These are phyloP conservation scores for Penicillium nucicola DNA, from an alignment of 495 filamentous ascomycete genomes.

Conservation along the genomic window DNA sequence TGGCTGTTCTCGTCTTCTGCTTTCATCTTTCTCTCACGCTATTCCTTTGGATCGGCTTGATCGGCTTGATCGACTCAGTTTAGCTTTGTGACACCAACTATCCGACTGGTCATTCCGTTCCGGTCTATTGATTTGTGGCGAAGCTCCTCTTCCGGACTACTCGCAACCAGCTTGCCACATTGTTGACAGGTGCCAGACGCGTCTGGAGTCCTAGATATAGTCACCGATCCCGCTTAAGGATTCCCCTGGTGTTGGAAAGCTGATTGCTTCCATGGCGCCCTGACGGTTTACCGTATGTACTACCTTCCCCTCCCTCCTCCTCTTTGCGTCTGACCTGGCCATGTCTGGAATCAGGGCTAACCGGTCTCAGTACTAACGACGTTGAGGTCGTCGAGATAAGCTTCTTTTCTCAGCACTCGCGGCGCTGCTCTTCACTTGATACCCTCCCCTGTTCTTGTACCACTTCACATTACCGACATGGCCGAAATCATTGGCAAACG, in stretches of 20 bases:
- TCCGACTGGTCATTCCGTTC: conserved; percentile 14
- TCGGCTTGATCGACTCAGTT: conserved; percentile 12
- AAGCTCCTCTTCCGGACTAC: conserved; percentile 19
- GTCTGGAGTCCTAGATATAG: conserved; percentile 4
- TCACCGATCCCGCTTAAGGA: conserved; percentile 5
- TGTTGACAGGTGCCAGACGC: conserved; percentile 20
- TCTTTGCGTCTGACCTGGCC: conserved; percentile 3
- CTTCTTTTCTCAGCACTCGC: conserved; percentile 14
- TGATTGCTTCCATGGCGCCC: conserved; percentile 36
- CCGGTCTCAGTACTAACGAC: conserved; percentile 28
- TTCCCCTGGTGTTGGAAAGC: conserved; percentile 5
- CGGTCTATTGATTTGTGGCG: not conserved
- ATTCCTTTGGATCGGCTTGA: not conserved
- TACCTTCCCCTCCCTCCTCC: conserved; percentile 26
- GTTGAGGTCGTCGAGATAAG: conserved; percentile 30
- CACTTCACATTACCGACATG: conserved; percentile 27
- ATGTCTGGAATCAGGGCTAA: conserved; percentile 14
- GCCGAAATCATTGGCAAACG: conserved; percentile 36
- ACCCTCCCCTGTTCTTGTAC: conserved; percentile 4
- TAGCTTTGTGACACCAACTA: conserved; percentile 3
- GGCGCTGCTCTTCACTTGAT: conserved; percentile 9
- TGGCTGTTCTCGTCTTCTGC: not conserved
- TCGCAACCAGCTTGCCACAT: conserved; percentile 18
- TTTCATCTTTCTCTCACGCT: conserved; percentile 1
- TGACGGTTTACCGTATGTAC: conserved; percentile 34